Conservation (phyloP, 768 basidiomycete species). For the Cytidiella melzeri region DNA sequence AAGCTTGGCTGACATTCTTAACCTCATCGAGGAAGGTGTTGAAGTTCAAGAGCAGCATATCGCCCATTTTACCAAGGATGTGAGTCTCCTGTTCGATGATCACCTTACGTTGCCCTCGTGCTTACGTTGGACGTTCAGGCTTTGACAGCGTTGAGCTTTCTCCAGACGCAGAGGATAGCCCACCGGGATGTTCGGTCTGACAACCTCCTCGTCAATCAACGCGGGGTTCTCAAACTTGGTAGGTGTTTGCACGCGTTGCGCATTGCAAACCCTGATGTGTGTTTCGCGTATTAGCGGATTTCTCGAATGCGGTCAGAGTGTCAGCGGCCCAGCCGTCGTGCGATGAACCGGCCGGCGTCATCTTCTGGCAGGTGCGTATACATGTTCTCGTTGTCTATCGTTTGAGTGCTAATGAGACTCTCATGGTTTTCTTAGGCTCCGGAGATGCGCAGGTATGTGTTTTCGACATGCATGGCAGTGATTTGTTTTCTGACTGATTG, state of each 20-base stretch:
- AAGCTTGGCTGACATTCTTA: slow-evolving; percentile 77
- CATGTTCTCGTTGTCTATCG: neutral
- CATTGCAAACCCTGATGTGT: neutral
- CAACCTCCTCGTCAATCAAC: slow-evolving; percentile 65
- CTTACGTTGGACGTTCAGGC: too few relatives aligned
- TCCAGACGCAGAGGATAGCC: slow-evolving; percentile 61
- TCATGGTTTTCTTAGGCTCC: too few relatives aligned
- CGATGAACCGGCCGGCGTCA: slow-evolving; percentile 60
- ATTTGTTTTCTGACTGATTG: slow-evolving; percentile 11
- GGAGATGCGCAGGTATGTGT: slow-evolving; percentile 62
- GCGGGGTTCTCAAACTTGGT: slow-evolving; percentile 74
- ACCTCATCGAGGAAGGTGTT: slow-evolving; percentile 53
- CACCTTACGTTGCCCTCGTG: too few relatives aligned
- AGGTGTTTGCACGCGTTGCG: slow-evolving; percentile 22
- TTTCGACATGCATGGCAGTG: neutral
- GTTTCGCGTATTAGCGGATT: slow-evolving; percentile 46
- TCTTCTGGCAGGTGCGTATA: slow-evolving; percentile 68
- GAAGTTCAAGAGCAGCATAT: slow-evolving; percentile 63
- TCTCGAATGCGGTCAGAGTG: slow-evolving; percentile 68
- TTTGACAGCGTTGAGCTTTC: slow-evolving; percentile 57
- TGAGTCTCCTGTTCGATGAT: too few relatives aligned
- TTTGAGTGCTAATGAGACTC: too few relatives aligned
- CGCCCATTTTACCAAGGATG: slow-evolving; percentile 72
- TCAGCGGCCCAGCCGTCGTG: slow-evolving; percentile 42
- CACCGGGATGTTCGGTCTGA: slow-evolving; percentile 85